These are phyloP conservation scores for Didymellaceae sp. DNA, from an alignment of 2,329 filamentous ascomycete species.

Conservation along the genomic window DNA sequence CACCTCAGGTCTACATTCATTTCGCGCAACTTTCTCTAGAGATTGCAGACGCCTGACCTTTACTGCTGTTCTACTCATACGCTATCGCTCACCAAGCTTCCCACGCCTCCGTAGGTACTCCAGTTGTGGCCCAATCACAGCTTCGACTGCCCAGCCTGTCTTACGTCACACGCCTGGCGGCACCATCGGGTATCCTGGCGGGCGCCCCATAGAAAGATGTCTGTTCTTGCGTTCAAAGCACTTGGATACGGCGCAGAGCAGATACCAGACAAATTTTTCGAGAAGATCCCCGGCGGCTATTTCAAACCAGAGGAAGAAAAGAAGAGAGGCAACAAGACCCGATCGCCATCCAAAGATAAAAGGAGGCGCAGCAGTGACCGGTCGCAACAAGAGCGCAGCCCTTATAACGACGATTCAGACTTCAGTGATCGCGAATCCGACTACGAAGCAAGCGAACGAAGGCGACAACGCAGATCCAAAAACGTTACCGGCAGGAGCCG, in stretches of 20 bases:
- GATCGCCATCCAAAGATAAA: constrained; percentile 26
- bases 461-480: constrained; percentile 32
- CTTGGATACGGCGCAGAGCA: constrained; percentile 47
- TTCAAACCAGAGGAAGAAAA: constrained; percentile 44
- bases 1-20: constrained; percentile 19
- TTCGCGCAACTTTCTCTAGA: constrained; percentile 6
- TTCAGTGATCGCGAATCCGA: constrained; percentile 40
- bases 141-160: constrained; percentile 22
- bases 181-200: constrained; percentile 33
- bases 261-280: constrained; percentile 49
- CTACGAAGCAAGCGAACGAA: constrained; percentile 38
- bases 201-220: constrained; percentile 37
- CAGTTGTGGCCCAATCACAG: constrained; percentile 42
- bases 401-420: constrained; percentile 38
- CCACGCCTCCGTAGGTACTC: constrained; percentile 20
- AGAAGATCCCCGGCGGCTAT: constrained; percentile 47
- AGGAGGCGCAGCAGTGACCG: constrained; percentile 23
- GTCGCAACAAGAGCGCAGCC: constrained; percentile 37
- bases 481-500: constrained; percentile 34
- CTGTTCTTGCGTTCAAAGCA: constrained; percentile 48
- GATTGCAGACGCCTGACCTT: constrained; percentile 14
- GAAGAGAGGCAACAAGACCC: constrained; percentile 28
- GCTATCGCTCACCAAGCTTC: constrained; percentile 35
- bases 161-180: constrained; percentile 41
- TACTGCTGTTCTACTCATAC: constrained; percentile 24